Evolutionary conservation across 2,329 filamentous ascomycete genomes (phyloP).

Genomic region (Aphanocladium album): DNA sequence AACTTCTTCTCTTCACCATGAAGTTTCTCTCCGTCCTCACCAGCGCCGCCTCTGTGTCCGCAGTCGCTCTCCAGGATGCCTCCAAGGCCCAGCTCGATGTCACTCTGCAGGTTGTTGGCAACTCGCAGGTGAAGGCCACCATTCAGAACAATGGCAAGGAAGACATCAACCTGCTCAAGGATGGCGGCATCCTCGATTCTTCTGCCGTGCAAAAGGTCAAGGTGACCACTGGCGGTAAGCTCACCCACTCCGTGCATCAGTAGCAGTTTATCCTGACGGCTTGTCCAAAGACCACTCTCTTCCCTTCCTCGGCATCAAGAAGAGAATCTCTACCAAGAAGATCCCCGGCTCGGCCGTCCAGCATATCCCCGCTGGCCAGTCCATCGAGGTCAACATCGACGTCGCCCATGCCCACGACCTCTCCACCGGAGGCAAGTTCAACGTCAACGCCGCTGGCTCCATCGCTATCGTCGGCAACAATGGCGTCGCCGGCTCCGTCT

Average conservation of each 20-base stretch:
- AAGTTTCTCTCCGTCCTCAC: slow-evolving; percentile 8
- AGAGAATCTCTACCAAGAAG: slow-evolving; percentile 37
- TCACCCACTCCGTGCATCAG: not conserved
- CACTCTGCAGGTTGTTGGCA: slow-evolving; percentile 38
- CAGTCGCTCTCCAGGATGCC: slow-evolving; percentile 24
- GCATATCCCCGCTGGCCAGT: slow-evolving; percentile 37
- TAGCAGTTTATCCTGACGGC: not conserved
- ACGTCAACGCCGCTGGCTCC: slow-evolving; percentile 47
- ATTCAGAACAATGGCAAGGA: slow-evolving; percentile 44
- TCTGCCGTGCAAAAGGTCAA: slow-evolving; percentile 44
- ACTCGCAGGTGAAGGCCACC: slow-evolving; percentile 42
- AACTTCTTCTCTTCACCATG: not conserved
- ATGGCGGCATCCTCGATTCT: slow-evolving; percentile 43
- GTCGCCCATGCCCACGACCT: slow-evolving; percentile 47
- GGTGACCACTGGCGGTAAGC: slow-evolving; percentile 39
- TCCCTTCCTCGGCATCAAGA: slow-evolving; percentile 45
- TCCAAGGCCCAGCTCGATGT: slow-evolving; percentile 29
- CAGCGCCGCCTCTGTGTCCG: slow-evolving; percentile 27
- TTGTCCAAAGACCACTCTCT: slow-evolving; percentile 30
- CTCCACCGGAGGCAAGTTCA: slow-evolving; percentile 42
- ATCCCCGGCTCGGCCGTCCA: slow-evolving; percentile 42
- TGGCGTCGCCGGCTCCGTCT: slow-evolving; percentile 44
- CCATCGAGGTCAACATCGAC: slow-evolving; percentile 45
- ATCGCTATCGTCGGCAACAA: slow-evolving; percentile 46
- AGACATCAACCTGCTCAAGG: slow-evolving; percentile 42